A percentile compares a stretch with the other conserved stretches of the same genome.
Evolutionary conservation across 306 rosid species (phyloP).

Genomic region (Cicer chorassanicum): DNA sequence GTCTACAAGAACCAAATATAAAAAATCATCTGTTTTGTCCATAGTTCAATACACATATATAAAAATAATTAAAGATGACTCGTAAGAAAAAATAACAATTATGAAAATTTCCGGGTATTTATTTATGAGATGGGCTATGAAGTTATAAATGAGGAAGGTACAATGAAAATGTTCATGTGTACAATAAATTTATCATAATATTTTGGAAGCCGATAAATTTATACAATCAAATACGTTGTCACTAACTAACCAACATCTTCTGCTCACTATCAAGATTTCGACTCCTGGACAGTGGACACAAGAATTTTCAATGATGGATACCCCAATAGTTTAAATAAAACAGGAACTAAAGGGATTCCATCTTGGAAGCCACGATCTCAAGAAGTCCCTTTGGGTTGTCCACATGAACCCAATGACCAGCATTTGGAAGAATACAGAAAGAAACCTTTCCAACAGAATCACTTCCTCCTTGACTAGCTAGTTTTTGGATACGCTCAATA

Average conservation of each 20-base stretch:
- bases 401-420: conserved; percentile 98
- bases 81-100: not conserved
- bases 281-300: conserved; percentile 6
- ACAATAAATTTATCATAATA: conserved; percentile 14
- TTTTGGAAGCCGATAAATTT: not conserved
- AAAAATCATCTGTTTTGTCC: too few relatives aligned
- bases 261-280: not conserved
- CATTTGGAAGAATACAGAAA: conserved; percentile 69
- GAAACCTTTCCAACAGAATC: conserved; percentile 67
- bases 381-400: conserved; percentile 92
- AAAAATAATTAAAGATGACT: not conserved
- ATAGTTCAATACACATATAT: not conserved
- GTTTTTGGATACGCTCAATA: conserved; percentile 62
- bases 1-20: too few relatives aligned
- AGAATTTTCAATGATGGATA: conserved; percentile 1
- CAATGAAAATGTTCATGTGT: not conserved
- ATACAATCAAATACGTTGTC: not conserved
- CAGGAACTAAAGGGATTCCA: conserved; percentile 58
- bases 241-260: conserved; percentile 7
- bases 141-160: not conserved
- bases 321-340: conserved; percentile 30
- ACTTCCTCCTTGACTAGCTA: conserved; percentile 51
- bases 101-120: conserved; percentile 1
- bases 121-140: not conserved
- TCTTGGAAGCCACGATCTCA: conserved; percentile 72